Percentiles rank a stretch among this genome's conserved stretches.
phyloP scores from a whole-genome alignment of 2,329 filamentous ascomycete genomes.

The Calcarisporium arbuscula region DNA sequence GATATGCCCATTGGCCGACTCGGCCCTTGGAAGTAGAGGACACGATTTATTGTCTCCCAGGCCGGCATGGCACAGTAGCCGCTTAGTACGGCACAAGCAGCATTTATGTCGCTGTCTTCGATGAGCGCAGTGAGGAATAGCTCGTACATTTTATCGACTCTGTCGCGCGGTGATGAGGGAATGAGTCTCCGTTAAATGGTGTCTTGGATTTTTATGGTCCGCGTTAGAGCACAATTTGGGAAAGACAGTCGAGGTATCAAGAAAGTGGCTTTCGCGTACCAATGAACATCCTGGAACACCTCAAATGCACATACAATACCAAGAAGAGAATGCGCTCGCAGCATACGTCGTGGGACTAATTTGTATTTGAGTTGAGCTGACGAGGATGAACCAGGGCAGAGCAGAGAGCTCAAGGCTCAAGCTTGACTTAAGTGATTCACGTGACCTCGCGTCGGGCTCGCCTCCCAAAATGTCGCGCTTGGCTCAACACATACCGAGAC shows the following conservation, averaged over 20 bases:
- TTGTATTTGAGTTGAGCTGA: too few species aligned
- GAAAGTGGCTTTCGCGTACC: too few species aligned
- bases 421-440: conserved; percentile 11
- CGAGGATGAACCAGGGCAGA: too few species aligned
- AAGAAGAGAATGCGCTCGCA: too few species aligned
- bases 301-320: too few species aligned
- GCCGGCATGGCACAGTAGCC: conserved; percentile 52
- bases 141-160: conserved; percentile 43
- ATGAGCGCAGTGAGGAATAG: conserved; percentile 52
- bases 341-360: too few species aligned
- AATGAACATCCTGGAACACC: too few species aligned
- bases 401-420: not conserved
- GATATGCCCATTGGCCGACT: conserved; percentile 38
- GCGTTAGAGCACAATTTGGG: too few species aligned
- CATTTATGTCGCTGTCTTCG: conserved; percentile 40
- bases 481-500: not conserved
- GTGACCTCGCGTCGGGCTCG: conserved; percentile 24
- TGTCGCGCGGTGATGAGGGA: not conserved
- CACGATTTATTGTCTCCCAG: conserved; percentile 41
- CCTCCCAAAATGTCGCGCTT: conserved; percentile 1
- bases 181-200: too few species aligned
- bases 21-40: conserved; percentile 48
- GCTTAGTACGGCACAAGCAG: conserved; percentile 46
- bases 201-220: too few species aligned
- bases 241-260: too few species aligned